Base-by-base conservation (phyloP, 768 basidiomycete species). In the Gautieria morchelliformis region DNA sequence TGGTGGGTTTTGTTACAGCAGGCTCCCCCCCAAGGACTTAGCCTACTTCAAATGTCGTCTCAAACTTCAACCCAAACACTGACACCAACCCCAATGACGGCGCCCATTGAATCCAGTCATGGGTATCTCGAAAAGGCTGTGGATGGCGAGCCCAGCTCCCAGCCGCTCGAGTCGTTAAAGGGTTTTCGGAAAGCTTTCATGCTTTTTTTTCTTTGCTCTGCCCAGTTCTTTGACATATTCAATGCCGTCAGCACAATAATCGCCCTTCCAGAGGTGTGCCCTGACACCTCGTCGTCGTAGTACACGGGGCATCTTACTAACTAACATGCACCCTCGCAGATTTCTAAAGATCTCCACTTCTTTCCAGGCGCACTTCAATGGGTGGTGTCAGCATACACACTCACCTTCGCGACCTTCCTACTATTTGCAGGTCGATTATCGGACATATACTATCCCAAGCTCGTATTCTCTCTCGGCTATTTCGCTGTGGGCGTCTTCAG, bases 161-260 rank as follows among this genome's bases (percentile, higher is more conserved):
- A 49, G 32, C 27, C 48, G 5, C 42, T 17, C 8, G 17, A 17
- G 20, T 22, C 42, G 20, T 49, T 49, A 24, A 49, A 49, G 24
- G 32, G 53, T 17, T 17, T 35, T 12, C 67, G 63, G 56, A 74
- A 67, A 63, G 54, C 50, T 1, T 19, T 67, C 20, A 58, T 78
- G 15, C 64, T 78, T 1, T 30, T 61, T 11, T 58, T 75, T 11
- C 70, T 77, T 39, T 77, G 74, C 59, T 65, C 70, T 19, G 71
- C 75, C 14, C 69, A 74, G 48, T 76, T 75, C 60, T 62, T 77
- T 53, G 78, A 78, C 35, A 63, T 71, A 12, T 73, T 78, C 65
- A 74, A 71, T 61, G 56, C 56, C 19, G 45, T 50, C 19, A 57
- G 47, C 37, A 44, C 42, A 35, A 57, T 57, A 15, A 57, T 57